Evolutionary conservation across 2,329 filamentous ascomycete genomes (phyloP), one percentile per base, ranked within the genome.

Genomic region (Penicillium brevicompactum): DNA sequence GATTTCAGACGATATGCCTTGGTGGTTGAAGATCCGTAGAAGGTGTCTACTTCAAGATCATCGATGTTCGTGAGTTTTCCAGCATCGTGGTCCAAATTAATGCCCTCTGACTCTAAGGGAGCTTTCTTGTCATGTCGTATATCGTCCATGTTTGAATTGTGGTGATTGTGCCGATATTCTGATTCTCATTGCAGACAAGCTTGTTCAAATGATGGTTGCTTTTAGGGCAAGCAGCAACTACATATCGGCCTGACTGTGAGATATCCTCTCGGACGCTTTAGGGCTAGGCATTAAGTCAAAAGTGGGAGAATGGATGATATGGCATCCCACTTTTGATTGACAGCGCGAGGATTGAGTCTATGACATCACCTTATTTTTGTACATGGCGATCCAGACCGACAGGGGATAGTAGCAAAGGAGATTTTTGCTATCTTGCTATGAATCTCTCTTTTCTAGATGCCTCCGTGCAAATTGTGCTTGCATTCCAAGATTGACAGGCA

Each of bases 11-110:
- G 62, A 53, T 71, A 71, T 1, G 68, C 60, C 34, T 71, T 65
- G 1, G 67, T 69, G 3, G 70, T 65, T 3, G 67, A 66, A 18
- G 63, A 60, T 42, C 73, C 73, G 53, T 78, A 79, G 59, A 78
- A 78, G 10, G 71, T 67, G 30, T 65, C 63, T 42, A 68, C 58
- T 11, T 66, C 61, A 0, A 60, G 46, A 48, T 76, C 71, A 40
- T 72, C 67, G 7, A 68, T 43, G 40, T 61, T 31, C 6, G 60
- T 58, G 2, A 60, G 51, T 24, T 67, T 67, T 3, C 58, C 59
- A 4, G 57, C 49, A 2, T 51, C 55, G 2, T 61, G 46, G 22
- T 57, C 60, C 2, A 44, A 4, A 21, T 11, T 10, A 6, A 11
- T 10, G 1, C 5, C 30, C 7, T 34, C 41, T 5, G 18, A 5